Percentiles rank a stretch among this genome's conserved stretches.
Evolutionary conservation across 352 stramenopile species (phyloP).

Genomic region (Sclerospora graminicola): DNA sequence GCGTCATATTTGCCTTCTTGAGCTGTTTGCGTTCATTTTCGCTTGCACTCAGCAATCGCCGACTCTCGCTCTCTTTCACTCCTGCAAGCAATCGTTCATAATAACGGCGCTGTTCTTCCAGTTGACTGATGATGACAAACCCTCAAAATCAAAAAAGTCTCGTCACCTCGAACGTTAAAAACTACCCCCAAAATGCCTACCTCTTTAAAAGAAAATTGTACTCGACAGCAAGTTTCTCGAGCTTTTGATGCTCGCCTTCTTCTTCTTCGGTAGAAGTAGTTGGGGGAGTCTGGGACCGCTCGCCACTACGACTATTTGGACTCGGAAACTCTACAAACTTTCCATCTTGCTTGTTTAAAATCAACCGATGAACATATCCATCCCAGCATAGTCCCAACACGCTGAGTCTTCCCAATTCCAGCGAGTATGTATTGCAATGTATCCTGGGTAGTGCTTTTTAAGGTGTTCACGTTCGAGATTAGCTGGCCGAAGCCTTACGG

Average conservation of each 20-base stretch:
- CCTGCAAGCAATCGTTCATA: constrained; percentile 81
- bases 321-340: constrained; percentile 95
- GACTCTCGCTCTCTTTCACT: constrained; percentile 45
- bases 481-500: constrained; percentile 93
- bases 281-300: constrained; percentile 60
- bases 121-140: constrained; percentile 47
- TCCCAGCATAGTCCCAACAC: constrained; percentile 96
- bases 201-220: constrained; percentile 95
- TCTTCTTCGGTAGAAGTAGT: constrained; percentile 75
- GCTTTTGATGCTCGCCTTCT: constrained; percentile 89
- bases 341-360: constrained; percentile 86
- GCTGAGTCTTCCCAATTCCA: constrained; percentile 91
- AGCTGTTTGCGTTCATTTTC: constrained; percentile 79
- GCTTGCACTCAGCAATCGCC: constrained; percentile 38
- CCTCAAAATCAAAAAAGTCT: not conserved
- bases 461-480: constrained; percentile 92
- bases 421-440: constrained; percentile 91
- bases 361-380: constrained; percentile 80
- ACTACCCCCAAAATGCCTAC: constrained; percentile 15
- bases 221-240: constrained; percentile 92
- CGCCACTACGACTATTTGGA: constrained; percentile 59
- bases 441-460: constrained; percentile 89
- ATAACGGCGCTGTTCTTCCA: constrained; percentile 92
- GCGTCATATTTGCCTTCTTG: constrained; percentile 53
- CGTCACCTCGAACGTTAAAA: not conserved